These are phyloP conservation scores for Kalanchoe fedtschenkoi DNA, from an alignment of 164 flowering plant genomes.

Conservation along the genomic window DNA sequence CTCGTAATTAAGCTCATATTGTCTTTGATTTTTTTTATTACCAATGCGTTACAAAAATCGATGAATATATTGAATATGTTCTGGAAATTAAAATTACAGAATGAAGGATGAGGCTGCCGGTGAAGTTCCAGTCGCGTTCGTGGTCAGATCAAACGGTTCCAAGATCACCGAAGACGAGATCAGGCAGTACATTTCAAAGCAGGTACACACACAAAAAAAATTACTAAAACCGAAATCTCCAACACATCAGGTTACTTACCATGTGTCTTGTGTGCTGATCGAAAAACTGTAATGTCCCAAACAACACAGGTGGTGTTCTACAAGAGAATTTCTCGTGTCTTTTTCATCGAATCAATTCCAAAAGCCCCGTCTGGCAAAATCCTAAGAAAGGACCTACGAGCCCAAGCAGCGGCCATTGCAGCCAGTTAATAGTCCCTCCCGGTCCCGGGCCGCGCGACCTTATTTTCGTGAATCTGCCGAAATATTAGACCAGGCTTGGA, in stretches of 20 bases:
- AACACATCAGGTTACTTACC: background rate
- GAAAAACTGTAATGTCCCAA: background rate
- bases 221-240: background rate
- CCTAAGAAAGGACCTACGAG: conserved; percentile 67
- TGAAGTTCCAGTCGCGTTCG: conserved; percentile 87
- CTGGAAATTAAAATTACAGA: conserved; percentile 19
- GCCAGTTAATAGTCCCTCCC: background rate
- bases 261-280: background rate
- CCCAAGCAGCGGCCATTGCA: conserved; percentile 32
- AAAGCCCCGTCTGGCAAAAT: conserved; percentile 79
- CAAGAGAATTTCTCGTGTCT: conserved; percentile 63
- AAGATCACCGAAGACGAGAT: conserved; percentile 66
- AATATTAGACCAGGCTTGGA: too few species aligned
- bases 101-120: conserved; percentile 86
- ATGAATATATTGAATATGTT: background rate
- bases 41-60: background rate
- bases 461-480: too few species aligned
- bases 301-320: conserved; percentile 64
- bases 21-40: background rate
- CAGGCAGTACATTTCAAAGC: conserved; percentile 64
- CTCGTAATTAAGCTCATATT: conserved; percentile 50
- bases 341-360: conserved; percentile 60
- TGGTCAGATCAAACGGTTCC: conserved; percentile 71
- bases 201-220: conserved; percentile 29
- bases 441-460: too few species aligned